Conservation (phyloP, 1,284 basidiomycete species). For the Xanthoconium separans region DNA sequence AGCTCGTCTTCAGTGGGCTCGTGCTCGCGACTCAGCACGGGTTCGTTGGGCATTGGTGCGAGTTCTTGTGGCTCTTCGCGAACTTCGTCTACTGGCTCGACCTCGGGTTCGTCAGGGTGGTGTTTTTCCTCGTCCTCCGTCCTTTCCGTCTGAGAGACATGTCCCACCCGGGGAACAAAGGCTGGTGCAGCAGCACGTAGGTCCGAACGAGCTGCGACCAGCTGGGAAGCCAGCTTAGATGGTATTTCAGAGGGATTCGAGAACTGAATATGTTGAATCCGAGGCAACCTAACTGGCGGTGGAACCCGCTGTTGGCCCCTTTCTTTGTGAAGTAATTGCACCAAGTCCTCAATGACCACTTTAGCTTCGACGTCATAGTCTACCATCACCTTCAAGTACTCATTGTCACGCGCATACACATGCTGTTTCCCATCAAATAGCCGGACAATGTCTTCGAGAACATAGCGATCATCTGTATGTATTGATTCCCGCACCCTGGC, state of each 20-base stretch:
- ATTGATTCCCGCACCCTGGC: conserved; percentile 2
- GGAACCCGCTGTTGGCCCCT: neutral
- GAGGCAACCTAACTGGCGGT: conserved; percentile 10
- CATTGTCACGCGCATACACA: neutral
- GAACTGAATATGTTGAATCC: conserved; percentile 18
- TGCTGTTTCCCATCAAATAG: conserved; percentile 14
- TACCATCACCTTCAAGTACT: conserved; percentile 17
- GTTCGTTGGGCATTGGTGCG: conserved; percentile 2
- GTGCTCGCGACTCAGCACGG: conserved; percentile 13
- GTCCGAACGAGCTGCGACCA: conserved; percentile 16
- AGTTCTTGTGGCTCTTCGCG: conserved; percentile 21
- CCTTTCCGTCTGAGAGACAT: neutral
- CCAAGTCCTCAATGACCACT: conserved; percentile 21
- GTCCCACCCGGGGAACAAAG: conserved; percentile 11
- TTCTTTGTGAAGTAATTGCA: conserved; percentile 24
- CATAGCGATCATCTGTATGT: conserved; percentile 22
- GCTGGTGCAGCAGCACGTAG: conserved; percentile 11
- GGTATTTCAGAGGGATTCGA: conserved; percentile 21
- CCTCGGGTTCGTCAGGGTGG: conserved; percentile 8
- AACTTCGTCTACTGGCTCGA: conserved; percentile 13
- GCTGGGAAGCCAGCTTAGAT: conserved; percentile 14
- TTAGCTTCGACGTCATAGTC: conserved; percentile 17
- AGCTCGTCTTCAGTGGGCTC: conserved; percentile 22
- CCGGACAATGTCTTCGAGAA: conserved; percentile 39
- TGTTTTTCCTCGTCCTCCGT: neutral